Evolutionary conservation across 768 basidiomycete species (phyloP).

Genomic region (Mycena alexandri): DNA sequence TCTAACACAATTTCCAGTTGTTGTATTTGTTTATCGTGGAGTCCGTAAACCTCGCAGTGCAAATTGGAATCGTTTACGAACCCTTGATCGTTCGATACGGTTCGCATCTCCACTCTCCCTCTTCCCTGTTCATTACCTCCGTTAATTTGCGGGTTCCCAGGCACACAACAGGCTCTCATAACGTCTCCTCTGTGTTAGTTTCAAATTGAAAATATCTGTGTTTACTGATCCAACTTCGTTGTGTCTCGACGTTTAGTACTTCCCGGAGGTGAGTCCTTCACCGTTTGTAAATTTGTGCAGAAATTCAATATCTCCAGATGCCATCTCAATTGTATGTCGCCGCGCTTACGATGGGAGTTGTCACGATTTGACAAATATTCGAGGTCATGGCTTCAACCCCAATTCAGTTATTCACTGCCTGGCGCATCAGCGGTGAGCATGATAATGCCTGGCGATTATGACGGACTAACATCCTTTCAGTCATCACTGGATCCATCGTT

Average conservation of each 20-base stretch:
- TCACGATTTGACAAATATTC: no score
- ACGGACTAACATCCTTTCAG: slow-evolving; percentile 4
- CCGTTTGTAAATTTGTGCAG: background rate
- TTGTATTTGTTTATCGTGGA: slow-evolving; percentile 32
- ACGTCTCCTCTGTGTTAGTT: slow-evolving; percentile 30
- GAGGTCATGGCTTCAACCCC: slow-evolving; percentile 27
- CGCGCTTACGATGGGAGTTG: no score
- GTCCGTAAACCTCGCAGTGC: slow-evolving; percentile 25
- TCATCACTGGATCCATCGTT: slow-evolving; percentile 26
- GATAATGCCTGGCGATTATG: no score
- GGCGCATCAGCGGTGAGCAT: slow-evolving; percentile 28
- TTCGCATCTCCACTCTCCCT: background rate
- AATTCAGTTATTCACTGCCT: slow-evolving; percentile 31
- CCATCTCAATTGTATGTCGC: slow-evolving; percentile 18
- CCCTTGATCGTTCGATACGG: slow-evolving; percentile 33
- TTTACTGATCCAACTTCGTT: background rate
- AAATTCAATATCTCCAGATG: slow-evolving; percentile 16
- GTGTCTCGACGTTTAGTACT: slow-evolving; percentile 18
- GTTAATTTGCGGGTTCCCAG: background rate
- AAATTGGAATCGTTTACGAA: slow-evolving; percentile 34
- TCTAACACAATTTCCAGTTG: slow-evolving; percentile 9
- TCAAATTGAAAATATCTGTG: background rate
- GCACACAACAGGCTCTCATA: slow-evolving; percentile 21
- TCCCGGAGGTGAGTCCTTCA: slow-evolving; percentile 25
- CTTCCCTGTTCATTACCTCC: background rate